Base-by-base conservation (phyloP, 176 grass and related monocot genomes). In the Lolium rigidum region DNA sequence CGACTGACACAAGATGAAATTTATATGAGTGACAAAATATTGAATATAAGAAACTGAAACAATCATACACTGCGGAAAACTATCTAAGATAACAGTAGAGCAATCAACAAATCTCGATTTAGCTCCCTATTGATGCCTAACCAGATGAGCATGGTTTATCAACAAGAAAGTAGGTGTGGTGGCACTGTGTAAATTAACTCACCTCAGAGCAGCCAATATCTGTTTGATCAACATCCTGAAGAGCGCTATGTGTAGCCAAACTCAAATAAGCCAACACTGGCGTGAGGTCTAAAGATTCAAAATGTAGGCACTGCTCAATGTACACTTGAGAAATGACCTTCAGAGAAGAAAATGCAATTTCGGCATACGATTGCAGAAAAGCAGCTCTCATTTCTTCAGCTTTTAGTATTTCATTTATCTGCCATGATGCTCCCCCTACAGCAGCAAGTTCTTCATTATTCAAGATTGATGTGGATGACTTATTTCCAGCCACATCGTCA, bases 331-430 rank as follows among this genome's bases (percentile, higher is more conserved):
- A 90, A 88, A 98, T 92, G 79, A 75, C 63, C 84, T 92, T 94
- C 50, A 98, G 60, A 59, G 86, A 88, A 46, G 97, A 94, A 87
- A 85, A 92, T 85, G 75, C 78, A 74, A 77, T 72, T 14, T 87
- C 88, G 62, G 90, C 89, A 83, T 89, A 80, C 41, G 94, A 98
- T 74, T 92, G 83, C 49, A 98, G 74, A 89, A 94, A 85, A 22
- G 72, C 76, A 71, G 83, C 80, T 85, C 85, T 87, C 63, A 79
- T 88, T n/a, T 90, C 82, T 68, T 96, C 86, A 63, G 48, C 77
- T 61, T 85, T 86, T 69, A 94, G 76, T 79, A 98, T 83, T 28
- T 91, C 76, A 87, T 90, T 94, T 58, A 98, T 85, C 82, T 98
- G 97, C 92, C 93, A 98, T 56, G 97, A 84, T 84, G 87, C 82